phyloP scores from a whole-genome alignment of 2,329 filamentous ascomycete species.

The Emmonsiellopsis sp. region DNA sequence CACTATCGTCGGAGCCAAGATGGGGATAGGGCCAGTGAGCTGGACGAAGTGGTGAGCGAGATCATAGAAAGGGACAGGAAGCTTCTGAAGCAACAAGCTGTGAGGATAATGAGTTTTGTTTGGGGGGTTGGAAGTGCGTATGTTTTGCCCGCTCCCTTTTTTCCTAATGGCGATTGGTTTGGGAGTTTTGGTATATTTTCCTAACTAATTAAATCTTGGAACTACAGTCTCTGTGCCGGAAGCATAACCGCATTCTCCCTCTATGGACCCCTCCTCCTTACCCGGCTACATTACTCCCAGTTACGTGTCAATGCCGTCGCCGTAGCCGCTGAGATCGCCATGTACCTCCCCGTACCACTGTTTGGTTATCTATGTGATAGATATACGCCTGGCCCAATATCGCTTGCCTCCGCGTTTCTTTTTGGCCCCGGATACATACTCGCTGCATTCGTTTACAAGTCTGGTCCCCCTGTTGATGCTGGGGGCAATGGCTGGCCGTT shows the following conservation, averaged over 20 bases:
- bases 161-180: background rate
- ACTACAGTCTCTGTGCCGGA: constrained; percentile 63
- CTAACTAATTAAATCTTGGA: constrained; percentile 6
- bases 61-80: constrained; percentile 49
- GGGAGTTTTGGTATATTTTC: background rate
- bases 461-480: constrained; percentile 44
- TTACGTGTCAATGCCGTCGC: constrained; percentile 85
- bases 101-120: constrained; percentile 47
- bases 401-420: constrained; percentile 59
- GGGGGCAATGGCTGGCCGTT: constrained; percentile 59
- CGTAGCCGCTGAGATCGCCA: constrained; percentile 74
- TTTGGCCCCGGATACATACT: constrained; percentile 76
- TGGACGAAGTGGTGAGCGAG: constrained; percentile 52
- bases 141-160: constrained; percentile 6
- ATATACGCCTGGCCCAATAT: constrained; percentile 67
- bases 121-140: constrained; percentile 53
- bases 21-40: constrained; percentile 32
- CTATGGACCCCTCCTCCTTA: constrained; percentile 84
- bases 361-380: constrained; percentile 91
- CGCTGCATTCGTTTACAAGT: constrained; percentile 67
- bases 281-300: constrained; percentile 77
- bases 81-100: constrained; percentile 43
- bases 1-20: background rate
- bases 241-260: constrained; percentile 90
- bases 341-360: constrained; percentile 85